Conservation (phyloP, 176 grass and related monocot species). For the Guadua angustifolia region DNA sequence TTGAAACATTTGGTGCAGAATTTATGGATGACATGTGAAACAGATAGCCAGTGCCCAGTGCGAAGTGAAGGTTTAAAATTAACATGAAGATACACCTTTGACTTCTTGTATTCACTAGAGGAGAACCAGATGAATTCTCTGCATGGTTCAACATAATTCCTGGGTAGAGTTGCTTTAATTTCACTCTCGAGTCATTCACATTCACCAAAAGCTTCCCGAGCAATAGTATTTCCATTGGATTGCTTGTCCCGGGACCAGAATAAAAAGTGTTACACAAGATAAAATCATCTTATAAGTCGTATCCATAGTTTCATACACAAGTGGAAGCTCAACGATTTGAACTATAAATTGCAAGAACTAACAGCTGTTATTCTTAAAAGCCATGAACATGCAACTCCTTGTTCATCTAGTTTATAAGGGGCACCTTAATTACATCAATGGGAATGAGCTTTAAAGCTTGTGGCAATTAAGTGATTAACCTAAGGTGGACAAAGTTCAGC, state of each 20-base stretch:
- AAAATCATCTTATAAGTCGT: not conserved
- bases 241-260: not conserved
- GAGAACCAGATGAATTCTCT: not conserved
- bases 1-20: not conserved
- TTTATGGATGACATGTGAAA: slow-evolving; percentile 6
- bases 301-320: not conserved
- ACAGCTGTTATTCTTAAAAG: not conserved
- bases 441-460: not conserved
- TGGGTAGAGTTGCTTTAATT: not conserved
- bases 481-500: not conserved
- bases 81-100: no score
- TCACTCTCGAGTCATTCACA: not conserved
- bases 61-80: not conserved
- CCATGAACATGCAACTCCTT: not conserved
- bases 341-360: not conserved
- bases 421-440: not conserved
- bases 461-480: not conserved
- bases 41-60: not conserved
- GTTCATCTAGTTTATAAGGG: not conserved
- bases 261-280: not conserved
- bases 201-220: not conserved
- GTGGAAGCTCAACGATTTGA: not conserved
- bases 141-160: not conserved
- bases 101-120: not conserved
- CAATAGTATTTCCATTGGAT: not conserved